Evolutionary conservation across 2,329 filamentous ascomycete species (phyloP).

Genomic region (Aspergillus ochraceus): DNA sequence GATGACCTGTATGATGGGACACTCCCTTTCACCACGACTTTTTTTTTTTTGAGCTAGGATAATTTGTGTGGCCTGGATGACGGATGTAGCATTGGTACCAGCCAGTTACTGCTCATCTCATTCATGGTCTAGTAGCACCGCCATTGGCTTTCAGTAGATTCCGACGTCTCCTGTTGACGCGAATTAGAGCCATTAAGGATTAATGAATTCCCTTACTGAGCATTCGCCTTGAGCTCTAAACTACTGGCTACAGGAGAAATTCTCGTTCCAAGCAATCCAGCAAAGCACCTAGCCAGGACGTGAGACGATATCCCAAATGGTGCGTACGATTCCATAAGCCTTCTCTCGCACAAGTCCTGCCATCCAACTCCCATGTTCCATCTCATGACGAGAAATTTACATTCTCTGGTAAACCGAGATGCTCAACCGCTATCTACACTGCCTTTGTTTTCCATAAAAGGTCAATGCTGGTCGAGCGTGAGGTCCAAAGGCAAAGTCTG

Average conservation of each 20-base stretch:
- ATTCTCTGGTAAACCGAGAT: constrained; percentile 48
- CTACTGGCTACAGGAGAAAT: neutral
- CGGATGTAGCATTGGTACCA: neutral
- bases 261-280: neutral
- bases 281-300: no score
- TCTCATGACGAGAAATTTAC: constrained; percentile 39
- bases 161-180: neutral
- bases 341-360: neutral
- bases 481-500: constrained; percentile 47
- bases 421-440: constrained; percentile 40
- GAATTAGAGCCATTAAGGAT: neutral
- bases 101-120: no score
- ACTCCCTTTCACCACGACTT: constrained; percentile 17
- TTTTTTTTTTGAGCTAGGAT: neutral
- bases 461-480: constrained; percentile 43
- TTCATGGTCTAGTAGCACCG: neutral
- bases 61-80: constrained; percentile 1
- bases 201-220: neutral
- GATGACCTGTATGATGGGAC: constrained; percentile 50
- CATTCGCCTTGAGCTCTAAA: no score
- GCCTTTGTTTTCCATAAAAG: constrained; percentile 1
- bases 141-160: neutral
- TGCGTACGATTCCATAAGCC: constrained; percentile 4
- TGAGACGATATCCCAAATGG: neutral
- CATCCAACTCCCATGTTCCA: neutral